Base-by-base conservation (phyloP, 495 filamentous ascomycete species). In the Penicilliopsis zonata region DNA sequence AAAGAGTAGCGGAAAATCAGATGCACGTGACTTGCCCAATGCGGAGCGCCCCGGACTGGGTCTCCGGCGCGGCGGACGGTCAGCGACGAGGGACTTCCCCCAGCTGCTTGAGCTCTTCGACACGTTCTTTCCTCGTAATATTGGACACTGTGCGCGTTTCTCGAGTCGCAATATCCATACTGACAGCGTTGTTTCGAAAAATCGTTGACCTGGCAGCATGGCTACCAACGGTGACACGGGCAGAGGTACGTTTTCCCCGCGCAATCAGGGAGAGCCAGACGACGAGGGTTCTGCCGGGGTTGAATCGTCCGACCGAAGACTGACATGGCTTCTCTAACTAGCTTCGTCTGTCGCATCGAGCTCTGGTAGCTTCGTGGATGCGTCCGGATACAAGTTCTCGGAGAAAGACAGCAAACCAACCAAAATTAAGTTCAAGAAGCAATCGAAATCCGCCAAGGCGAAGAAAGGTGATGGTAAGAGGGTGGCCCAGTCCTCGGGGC, bases 351-450 rank as follows among this genome's bases (percentile, higher is more conserved):
- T 57, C 9, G 29, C 39, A 13, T 48, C 37, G 43, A 59, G 38
- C 34, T 50, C 52, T 2, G 63, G 63, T 21, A 67, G 59, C 39
- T 40, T 69, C 16, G 55, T 67, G 20, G 65, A 67, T 50, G 58
- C 58, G 9, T 62, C 55, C 12, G 61, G 59, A 28, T 67, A 59
- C 35, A 68, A 65, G 37, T 58, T 54, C 28, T 69, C 72, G 4
- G 59, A 68, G 34, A 82, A 83, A 49, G 80, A 83, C 55, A 65
- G 66, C 12, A 76, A 63, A 38, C 65, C 53, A 35, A 69, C 69
- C 13, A 68, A 70, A 36, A 67, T 82, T 44, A 84, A 81, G 50
- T 54, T 85, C 24, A 84, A 80, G 61, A 81, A 78, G 56, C 32
- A 65, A 7, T 63, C 66, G 9, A 83, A 77, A 46, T 61, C 70